phyloP scores from a whole-genome alignment of 192 early-diverging fungal species.

The Martensiomyces pterosporus region DNA sequence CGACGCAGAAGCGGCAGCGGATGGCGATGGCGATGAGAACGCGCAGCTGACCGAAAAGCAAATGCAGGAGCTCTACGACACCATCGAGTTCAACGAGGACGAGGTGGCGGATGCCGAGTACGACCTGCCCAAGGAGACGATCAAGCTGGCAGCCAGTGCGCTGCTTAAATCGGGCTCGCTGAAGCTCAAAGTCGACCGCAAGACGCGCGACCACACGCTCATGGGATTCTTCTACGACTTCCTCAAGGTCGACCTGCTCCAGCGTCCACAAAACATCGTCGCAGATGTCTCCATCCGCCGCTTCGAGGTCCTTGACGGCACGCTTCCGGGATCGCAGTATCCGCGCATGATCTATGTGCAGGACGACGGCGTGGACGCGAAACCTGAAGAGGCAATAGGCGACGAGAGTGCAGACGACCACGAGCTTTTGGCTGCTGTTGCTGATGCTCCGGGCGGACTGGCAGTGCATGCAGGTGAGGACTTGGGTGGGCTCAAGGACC shows the following conservation, averaged over 20 bases:
- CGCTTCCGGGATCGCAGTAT: constrained; percentile 43
- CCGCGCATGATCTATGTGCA: constrained; percentile 50
- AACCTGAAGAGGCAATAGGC: background rate
- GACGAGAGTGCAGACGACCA: background rate
- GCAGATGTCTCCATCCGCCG: constrained; percentile 49
- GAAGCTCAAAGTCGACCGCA: constrained; percentile 58
- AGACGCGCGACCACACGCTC: constrained; percentile 40
- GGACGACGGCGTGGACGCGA: constrained; percentile 17
- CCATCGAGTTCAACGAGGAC: constrained; percentile 90
- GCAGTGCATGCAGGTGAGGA: constrained; percentile 10
- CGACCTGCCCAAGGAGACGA: constrained; percentile 51
- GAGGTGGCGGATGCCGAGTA: constrained; percentile 50
- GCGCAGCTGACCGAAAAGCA: constrained; percentile 74
- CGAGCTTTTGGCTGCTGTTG: constrained; percentile 11
- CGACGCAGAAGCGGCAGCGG: no score
- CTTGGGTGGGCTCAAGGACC: constrained; percentile 19
- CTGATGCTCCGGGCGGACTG: constrained; percentile 15
- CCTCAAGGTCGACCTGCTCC: constrained; percentile 39
- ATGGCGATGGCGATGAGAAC: constrained; percentile 14
- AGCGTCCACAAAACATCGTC: constrained; percentile 37
- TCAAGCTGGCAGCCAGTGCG: constrained; percentile 59
- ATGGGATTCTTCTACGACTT: constrained; percentile 46
- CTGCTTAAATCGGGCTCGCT: constrained; percentile 77
- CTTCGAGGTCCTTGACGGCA: constrained; percentile 52
- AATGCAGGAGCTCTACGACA: constrained; percentile 84